phyloP scores from a whole-genome alignment of 2,329 filamentous ascomycete species.

The Fusarium mexicanum region DNA sequence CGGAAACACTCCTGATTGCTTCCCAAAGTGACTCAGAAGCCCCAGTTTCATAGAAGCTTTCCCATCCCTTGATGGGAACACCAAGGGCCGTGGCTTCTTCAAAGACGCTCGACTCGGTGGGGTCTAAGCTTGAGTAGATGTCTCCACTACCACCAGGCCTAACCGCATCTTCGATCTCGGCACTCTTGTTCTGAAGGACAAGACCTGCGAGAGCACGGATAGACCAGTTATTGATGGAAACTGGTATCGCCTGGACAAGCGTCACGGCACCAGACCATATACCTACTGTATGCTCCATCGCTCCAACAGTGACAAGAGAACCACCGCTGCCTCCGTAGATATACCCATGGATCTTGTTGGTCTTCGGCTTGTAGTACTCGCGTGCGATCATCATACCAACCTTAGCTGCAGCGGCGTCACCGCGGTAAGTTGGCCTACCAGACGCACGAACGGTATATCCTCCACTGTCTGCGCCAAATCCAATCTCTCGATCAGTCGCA shows the following conservation, averaged over 20 bases:
- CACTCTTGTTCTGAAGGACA: neutral
- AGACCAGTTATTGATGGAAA: neutral
- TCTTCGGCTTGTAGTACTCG: neutral
- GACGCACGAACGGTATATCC: neutral
- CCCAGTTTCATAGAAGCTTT: fast-evolving
- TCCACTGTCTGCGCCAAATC: fast-evolving
- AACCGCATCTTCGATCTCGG: fast-evolving
- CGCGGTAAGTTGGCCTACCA: neutral
- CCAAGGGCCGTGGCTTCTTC: neutral
- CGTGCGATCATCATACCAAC: neutral
- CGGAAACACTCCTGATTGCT: fast-evolving
- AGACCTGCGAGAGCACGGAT: neutral
- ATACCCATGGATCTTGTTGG: neutral
- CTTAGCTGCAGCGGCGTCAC: neutral
- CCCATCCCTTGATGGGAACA: neutral
- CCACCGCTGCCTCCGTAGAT: neutral
- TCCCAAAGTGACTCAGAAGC: neutral
- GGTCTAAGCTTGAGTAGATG: neutral
- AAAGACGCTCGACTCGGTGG: fast-evolving
- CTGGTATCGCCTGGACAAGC: neutral
- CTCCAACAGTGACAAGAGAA: neutral
- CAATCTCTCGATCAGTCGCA: neutral
- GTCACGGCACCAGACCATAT: neutral
- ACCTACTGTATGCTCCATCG: neutral
- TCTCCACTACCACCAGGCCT: neutral